phyloP scores from a whole-genome alignment of 805 yeast genomes.

The Metschnikowia lunata region DNA sequence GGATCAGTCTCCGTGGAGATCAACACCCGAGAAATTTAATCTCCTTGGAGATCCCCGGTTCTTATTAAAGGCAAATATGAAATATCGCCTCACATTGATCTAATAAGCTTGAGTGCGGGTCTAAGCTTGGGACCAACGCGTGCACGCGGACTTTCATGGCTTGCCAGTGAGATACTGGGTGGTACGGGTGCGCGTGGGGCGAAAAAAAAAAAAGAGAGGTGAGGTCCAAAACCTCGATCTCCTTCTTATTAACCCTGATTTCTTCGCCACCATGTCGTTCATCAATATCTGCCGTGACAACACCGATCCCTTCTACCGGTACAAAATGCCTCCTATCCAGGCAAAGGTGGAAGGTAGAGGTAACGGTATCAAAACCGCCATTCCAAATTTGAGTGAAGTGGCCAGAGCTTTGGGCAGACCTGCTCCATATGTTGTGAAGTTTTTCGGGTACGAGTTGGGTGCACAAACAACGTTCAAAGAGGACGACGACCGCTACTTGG shows the following conservation, averaged over 20 bases:
- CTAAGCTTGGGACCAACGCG: no score
- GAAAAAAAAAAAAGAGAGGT: slow-evolving; percentile 1
- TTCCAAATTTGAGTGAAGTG: slow-evolving; percentile 85
- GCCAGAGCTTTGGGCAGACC: slow-evolving; percentile 95
- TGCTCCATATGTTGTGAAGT: slow-evolving; percentile 85
- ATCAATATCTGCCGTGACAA: slow-evolving; percentile 95
- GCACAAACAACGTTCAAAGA: slow-evolving; percentile 88
- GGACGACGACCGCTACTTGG: slow-evolving; percentile 78
- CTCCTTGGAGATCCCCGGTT: no score
- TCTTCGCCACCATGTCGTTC: slow-evolving; percentile 56
- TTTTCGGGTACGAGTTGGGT: slow-evolving; percentile 94
- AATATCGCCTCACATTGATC: no score
- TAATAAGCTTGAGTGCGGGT: no score
- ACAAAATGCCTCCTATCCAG: slow-evolving; percentile 97
- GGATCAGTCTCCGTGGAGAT: no score
- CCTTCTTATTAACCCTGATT: no score
- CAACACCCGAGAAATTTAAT: no score
- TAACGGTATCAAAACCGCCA: slow-evolving; percentile 96
- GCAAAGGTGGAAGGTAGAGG: slow-evolving; percentile 98
- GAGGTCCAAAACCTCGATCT: background rate
- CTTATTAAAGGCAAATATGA: no score
- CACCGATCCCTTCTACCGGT: slow-evolving; percentile 97
- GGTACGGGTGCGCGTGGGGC: slow-evolving; percentile 13
- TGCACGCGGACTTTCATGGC: no score
- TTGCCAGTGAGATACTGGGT: no score